Evolutionary conservation across 441 rosid species (phyloP).

Genomic region (Raphanus hybrid): DNA sequence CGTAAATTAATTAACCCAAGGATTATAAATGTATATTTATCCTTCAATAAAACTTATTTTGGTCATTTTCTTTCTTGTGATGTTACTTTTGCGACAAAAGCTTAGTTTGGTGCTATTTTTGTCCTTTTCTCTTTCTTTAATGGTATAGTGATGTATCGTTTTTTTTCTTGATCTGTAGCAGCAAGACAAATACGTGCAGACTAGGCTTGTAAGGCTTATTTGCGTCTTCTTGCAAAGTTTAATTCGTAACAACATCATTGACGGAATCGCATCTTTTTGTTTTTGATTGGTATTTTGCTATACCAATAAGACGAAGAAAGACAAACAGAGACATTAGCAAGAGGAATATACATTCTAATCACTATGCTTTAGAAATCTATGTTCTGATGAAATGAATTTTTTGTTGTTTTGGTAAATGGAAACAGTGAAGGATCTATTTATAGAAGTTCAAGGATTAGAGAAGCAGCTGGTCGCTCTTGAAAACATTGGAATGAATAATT

Average conservation of each 20-base stretch:
- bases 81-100: too few species aligned
- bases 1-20: too few species aligned
- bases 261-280: slow-evolving; percentile 51
- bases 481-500: slow-evolving; percentile 61
- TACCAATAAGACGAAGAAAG: too few species aligned
- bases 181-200: slow-evolving; percentile 81
- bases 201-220: slow-evolving; percentile 95
- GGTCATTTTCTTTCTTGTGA: too few species aligned
- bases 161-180: background rate
- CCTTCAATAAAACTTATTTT: too few species aligned
- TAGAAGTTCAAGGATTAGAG: slow-evolving; percentile 99
- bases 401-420: slow-evolving; percentile 19
- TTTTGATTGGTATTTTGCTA: background rate
- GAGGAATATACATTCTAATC: too few species aligned
- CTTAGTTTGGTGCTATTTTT: too few species aligned
- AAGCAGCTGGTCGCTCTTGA: slow-evolving; percentile 92
- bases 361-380: background rate
- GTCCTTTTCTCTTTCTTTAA: too few species aligned
- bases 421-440: slow-evolving; percentile 89
- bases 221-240: slow-evolving; percentile 96
- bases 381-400: background rate
- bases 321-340: too few species aligned
- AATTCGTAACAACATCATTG: slow-evolving; percentile 88
- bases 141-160: slow-evolving; percentile 31
- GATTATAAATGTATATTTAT: too few species aligned